These are phyloP conservation scores for Aspergillus cavernicola DNA, from an alignment of 495 filamentous ascomycete genomes.

Conservation along the genomic window DNA sequence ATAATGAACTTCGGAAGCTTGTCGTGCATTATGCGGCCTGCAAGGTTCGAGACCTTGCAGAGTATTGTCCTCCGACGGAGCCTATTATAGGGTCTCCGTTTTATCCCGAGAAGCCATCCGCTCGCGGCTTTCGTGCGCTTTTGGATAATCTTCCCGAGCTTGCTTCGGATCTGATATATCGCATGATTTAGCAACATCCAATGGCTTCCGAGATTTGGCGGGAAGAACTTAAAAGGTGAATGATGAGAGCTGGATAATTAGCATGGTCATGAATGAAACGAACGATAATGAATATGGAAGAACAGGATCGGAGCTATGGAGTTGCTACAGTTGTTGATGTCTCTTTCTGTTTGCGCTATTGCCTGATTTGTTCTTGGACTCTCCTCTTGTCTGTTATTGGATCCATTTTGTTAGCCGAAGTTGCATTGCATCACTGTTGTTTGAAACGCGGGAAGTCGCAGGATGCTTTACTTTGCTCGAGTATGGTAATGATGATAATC, in stretches of 20 bases:
- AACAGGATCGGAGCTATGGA: neutral
- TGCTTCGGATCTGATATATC: conserved; percentile 46
- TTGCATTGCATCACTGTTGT: neutral
- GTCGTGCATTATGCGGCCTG: conserved; percentile 45
- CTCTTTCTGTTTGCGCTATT: neutral
- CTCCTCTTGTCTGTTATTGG: neutral
- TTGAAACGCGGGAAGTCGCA: neutral
- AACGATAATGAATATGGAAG: neutral
- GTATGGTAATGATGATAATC: too few relatives aligned
- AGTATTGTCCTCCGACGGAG: conserved; percentile 33
- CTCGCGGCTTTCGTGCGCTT: conserved; percentile 33
- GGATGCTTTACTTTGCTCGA: too few relatives aligned
- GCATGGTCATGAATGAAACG: neutral
- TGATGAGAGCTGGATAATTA: neutral
- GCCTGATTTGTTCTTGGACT: neutral
- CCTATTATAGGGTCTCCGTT: conserved; percentile 25
- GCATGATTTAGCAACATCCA: conserved; percentile 42
- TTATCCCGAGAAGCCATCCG: conserved; percentile 21
- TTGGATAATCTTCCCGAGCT: conserved; percentile 41
- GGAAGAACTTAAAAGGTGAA: neutral
- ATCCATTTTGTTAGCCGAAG: neutral
- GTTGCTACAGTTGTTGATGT: neutral
- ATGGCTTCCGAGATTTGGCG: neutral
- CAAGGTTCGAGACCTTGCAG: conserved; percentile 40
- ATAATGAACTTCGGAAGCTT: conserved; percentile 43